Evolutionary conservation across 169 alveolate genomes (phyloP), one percentile per base, ranked within the genome.

Genomic region (Plasmodium gallinaceum): DNA sequence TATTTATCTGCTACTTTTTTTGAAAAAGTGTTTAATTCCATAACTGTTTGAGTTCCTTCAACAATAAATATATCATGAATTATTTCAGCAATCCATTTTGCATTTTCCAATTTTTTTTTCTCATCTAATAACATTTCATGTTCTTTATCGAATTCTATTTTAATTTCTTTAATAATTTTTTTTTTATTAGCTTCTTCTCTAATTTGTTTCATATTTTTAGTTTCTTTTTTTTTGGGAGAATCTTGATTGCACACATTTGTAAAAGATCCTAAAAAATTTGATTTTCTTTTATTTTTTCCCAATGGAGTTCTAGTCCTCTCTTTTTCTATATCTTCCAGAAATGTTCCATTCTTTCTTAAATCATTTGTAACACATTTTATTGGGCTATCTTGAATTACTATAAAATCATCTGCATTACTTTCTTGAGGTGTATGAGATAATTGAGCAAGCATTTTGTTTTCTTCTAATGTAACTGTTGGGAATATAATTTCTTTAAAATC

Each of bases 351-450:
- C n/a, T 69, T 57, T 51, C 51, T 51, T 24, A 86, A 86, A 37
- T 86, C 92, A 51, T 48, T 60, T 2, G 87, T 86, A 22, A 71
- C 92, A 45, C 88, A 70, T 58, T 86, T 86, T 48, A 86, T 70
- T 9, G 92, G 92, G 18, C 92, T 86, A 16, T 86, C 92, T 39
- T 86, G 75, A 7, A 70, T 61, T 7, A 86, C 92, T 39, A 70
- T 70, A 61, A 86, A 86, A 70, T 86, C 92, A 71, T 86, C 92
- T 26, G 92, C 87, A 71, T 86, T 86, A 51, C 92, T 86, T 74
- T 86, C 92, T 52, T 70, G 88, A 18, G 92, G 92, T 24, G 92
- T 86, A 22, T 48, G 74, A 16, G 88, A 65, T 60, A 86, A 37
- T 58, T 71, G 88, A 24, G 92, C 76, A 10, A 61, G 22, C n/a